These are phyloP conservation scores for Agarophyton chilense DNA, from an alignment of 23 red algal genomes.

Conservation along the genomic window DNA sequence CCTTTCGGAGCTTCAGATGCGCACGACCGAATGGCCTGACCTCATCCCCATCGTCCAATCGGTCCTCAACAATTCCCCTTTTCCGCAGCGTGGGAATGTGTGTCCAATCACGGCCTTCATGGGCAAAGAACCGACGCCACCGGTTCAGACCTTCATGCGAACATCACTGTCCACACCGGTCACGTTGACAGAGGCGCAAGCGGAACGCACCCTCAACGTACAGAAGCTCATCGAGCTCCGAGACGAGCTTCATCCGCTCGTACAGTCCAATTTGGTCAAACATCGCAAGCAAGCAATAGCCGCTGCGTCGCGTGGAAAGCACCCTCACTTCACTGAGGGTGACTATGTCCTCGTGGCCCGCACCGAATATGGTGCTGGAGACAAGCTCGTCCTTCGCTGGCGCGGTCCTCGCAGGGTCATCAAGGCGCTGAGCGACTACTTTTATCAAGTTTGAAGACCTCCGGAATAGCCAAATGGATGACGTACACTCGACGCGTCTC, in stretches of 20 bases:
- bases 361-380: not conserved
- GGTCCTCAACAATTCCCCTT: slow-evolving; percentile 41
- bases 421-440: not conserved
- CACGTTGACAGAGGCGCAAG: slow-evolving; percentile 23
- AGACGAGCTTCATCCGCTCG: slow-evolving; percentile 24
- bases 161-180: not conserved
- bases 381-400: slow-evolving; percentile 23
- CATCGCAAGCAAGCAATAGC: not conserved
- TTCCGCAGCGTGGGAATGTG: slow-evolving; percentile 16
- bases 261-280: slow-evolving; percentile 10
- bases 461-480: not conserved
- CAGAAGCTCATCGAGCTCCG: slow-evolving; percentile 1
- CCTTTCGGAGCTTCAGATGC: slow-evolving; percentile 28
- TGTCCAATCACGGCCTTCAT: slow-evolving; percentile 32
- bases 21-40: slow-evolving; percentile 3
- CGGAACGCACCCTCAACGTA: slow-evolving; percentile 5
- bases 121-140: slow-evolving; percentile 1
- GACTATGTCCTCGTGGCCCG: slow-evolving; percentile 12
- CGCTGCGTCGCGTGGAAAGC: not conserved
- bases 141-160: slow-evolving; percentile 23
- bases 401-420: slow-evolving; percentile 28
- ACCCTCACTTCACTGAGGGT: not conserved
- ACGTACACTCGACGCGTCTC: slow-evolving; percentile 7
- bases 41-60: slow-evolving; percentile 23
- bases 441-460: slow-evolving; percentile 24